Percentiles rank a stretch among this genome's conserved stretches.
phyloP scores from a whole-genome alignment of 2,329 filamentous ascomycete species.

The Talaromyces verruculosus region DNA sequence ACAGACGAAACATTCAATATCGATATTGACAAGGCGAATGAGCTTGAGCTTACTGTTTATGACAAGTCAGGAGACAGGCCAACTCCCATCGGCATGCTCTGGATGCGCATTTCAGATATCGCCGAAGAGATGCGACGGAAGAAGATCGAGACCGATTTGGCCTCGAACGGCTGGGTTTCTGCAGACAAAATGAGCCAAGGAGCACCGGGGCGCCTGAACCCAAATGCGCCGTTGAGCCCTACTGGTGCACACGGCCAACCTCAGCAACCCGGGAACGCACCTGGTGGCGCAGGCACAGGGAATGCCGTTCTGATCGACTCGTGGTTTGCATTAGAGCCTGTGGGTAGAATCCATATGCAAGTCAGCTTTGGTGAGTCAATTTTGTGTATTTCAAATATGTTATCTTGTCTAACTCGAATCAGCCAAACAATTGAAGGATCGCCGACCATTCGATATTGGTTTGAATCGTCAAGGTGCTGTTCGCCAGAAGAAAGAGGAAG shows the following conservation, averaged over 20 bases:
- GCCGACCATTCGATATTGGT: conserved; percentile 79
- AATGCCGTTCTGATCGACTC: conserved; percentile 65
- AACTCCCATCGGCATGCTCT: conserved; percentile 89
- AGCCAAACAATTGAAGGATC: conserved; percentile 83
- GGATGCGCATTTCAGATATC: conserved; percentile 95
- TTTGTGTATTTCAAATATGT: background rate
- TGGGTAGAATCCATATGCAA: conserved; percentile 85
- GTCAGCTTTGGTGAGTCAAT: conserved; percentile 69
- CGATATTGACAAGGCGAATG: conserved; percentile 96
- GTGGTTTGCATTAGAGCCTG: conserved; percentile 96
- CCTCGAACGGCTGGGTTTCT: conserved; percentile 92
- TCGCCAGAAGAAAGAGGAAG: conserved; percentile 94
- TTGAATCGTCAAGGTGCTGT: conserved; percentile 94
- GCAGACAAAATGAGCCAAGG: conserved; percentile 86
- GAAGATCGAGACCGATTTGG: conserved; percentile 94
- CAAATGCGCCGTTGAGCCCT: conserved; percentile 33
- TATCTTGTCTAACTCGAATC: conserved; percentile 25
- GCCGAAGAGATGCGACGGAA: conserved; percentile 96
- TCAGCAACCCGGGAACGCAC: conserved; percentile 23
- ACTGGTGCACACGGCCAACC: conserved; percentile 28
- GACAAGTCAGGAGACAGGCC: conserved; percentile 90
- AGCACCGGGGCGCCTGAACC: conserved; percentile 54
- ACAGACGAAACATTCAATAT: conserved; percentile 87
- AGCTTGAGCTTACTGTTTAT: conserved; percentile 96
- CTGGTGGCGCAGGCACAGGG: conserved; percentile 5